These are phyloP conservation scores for Diaporthe velutina DNA, from an alignment of 2,329 filamentous ascomycete species.

Conservation along the genomic window DNA sequence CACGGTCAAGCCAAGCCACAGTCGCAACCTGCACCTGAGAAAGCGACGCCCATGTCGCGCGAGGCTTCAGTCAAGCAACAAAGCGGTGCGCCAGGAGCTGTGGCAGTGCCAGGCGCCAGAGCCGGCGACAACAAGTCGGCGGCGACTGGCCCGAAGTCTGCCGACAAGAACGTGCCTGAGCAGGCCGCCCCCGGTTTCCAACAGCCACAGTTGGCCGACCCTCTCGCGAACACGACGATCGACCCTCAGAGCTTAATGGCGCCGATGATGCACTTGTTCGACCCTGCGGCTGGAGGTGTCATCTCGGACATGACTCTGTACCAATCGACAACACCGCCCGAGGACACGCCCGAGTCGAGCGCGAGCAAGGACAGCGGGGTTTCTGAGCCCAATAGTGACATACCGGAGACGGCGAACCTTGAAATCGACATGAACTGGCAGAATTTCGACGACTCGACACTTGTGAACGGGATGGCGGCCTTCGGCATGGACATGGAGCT, in stretches of 20 bases:
- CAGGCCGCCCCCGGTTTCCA: slow-evolving; percentile 43
- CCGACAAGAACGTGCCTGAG: slow-evolving; percentile 42
- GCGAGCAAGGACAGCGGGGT: slow-evolving; percentile 71
- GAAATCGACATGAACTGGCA: slow-evolving; percentile 65
- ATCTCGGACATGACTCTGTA: slow-evolving; percentile 68
- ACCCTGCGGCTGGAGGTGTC: slow-evolving; percentile 58
- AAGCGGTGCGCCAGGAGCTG: slow-evolving; percentile 58
- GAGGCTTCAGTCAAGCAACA: slow-evolving; percentile 65
- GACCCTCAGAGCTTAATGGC: slow-evolving; percentile 66
- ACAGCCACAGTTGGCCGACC: slow-evolving; percentile 39
- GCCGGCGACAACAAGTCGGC: slow-evolving; percentile 47
- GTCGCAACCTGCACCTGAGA: slow-evolving; percentile 49
- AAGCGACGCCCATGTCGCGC: slow-evolving; percentile 64
- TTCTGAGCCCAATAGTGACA: slow-evolving; percentile 73
- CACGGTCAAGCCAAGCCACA: slow-evolving; percentile 59
- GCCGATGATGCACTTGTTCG: slow-evolving; percentile 54
- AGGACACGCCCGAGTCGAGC: slow-evolving; percentile 73
- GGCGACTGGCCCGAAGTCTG: slow-evolving; percentile 43
- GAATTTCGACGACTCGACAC: slow-evolving; percentile 58
- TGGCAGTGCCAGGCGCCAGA: slow-evolving; percentile 49
- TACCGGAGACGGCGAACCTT: slow-evolving; percentile 66
- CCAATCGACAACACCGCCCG: slow-evolving; percentile 68
- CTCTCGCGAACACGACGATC: slow-evolving; percentile 61
- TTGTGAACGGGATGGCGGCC: slow-evolving; percentile 45
- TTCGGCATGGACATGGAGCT: slow-evolving; percentile 51